Percentiles rank a stretch among this genome's conserved stretches.
phyloP scores from a whole-genome alignment of 306 rosid species.

The Cicer pinnatifidum region DNA sequence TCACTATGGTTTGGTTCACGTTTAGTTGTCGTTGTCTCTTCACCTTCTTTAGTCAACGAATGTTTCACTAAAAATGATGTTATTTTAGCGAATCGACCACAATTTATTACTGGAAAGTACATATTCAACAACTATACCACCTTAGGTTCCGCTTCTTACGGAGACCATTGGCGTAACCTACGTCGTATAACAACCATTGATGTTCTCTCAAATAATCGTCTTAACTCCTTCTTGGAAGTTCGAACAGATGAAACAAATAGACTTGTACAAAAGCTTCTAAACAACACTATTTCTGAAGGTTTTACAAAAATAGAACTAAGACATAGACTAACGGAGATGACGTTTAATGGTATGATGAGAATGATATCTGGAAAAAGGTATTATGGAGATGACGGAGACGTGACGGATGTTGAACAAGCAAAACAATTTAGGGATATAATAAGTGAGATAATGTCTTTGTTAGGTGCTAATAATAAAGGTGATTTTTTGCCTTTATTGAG shows the following conservation, averaged over 20 bases:
- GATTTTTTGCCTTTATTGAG: constrained; percentile 41
- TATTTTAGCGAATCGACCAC: constrained; percentile 28
- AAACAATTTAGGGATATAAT: constrained; percentile 41
- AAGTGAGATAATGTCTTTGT: neutral
- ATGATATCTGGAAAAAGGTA: constrained; percentile 43
- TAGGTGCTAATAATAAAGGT: constrained; percentile 37
- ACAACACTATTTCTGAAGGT: neutral
- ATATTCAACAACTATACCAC: constrained; percentile 40
- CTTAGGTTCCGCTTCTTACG: constrained; percentile 27
- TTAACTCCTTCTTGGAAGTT: constrained; percentile 35
- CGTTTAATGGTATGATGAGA: constrained; percentile 45
- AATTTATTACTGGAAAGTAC: constrained; percentile 34
- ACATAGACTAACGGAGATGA: constrained; percentile 35
- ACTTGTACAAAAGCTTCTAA: constrained; percentile 1
- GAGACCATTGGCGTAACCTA: constrained; percentile 49
- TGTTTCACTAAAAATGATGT: constrained; percentile 40
- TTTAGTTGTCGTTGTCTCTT: constrained; percentile 39
- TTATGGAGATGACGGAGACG: constrained; percentile 32
- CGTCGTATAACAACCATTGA: constrained; percentile 44
- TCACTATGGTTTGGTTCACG: constrained; percentile 46
- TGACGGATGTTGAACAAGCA: constrained; percentile 20
- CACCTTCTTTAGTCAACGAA: constrained; percentile 28
- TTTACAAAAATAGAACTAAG: constrained; percentile 4
- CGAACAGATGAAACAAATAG: constrained; percentile 35
- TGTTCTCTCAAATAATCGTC: constrained; percentile 44